Percentiles rank a stretch among this genome's conserved stretches.
Conservation (phyloP, 441 rosid species). For the Arabidopsis hybrid region DNA sequence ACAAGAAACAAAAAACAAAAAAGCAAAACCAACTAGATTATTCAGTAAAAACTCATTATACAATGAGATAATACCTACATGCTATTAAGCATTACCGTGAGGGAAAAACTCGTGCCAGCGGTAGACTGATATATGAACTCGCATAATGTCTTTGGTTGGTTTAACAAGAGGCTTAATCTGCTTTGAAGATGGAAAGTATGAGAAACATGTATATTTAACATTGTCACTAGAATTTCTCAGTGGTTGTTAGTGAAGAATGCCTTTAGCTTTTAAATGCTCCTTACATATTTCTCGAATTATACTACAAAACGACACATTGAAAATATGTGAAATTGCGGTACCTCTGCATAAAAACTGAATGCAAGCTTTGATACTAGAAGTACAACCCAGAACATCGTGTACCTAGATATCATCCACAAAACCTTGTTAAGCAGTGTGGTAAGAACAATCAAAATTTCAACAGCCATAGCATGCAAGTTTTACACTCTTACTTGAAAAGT, state of each 20-base stretch:
- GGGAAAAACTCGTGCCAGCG: constrained; percentile 88
- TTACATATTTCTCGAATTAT: constrained; percentile 3
- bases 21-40: background rate
- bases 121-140: constrained; percentile 48
- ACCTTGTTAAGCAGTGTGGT: constrained; percentile 12
- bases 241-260: constrained; percentile 2
- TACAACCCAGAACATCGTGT: constrained; percentile 82
- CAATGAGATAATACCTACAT: constrained; percentile 22
- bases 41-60: background rate
- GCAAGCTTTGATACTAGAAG: constrained; percentile 68
- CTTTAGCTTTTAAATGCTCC: background rate
- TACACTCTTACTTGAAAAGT: constrained; percentile 71
- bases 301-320: constrained; percentile 7
- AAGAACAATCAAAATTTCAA: constrained; percentile 17
- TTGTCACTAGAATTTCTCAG: constrained; percentile 7
- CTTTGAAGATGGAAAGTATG: constrained; percentile 26
- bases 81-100: constrained; percentile 54
- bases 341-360: constrained; percentile 85
- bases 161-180: constrained; percentile 79
- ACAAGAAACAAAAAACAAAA: background rate
- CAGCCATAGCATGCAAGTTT: constrained; percentile 1
- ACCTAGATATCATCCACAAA: constrained; percentile 51
- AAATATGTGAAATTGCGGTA: constrained; percentile 33
- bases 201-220: constrained; percentile 26
- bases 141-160: constrained; percentile 62